Evolutionary conservation across 768 basidiomycete species (phyloP), one percentile per base, ranked within the genome.

Genomic region (Rhizopogon sp.): DNA sequence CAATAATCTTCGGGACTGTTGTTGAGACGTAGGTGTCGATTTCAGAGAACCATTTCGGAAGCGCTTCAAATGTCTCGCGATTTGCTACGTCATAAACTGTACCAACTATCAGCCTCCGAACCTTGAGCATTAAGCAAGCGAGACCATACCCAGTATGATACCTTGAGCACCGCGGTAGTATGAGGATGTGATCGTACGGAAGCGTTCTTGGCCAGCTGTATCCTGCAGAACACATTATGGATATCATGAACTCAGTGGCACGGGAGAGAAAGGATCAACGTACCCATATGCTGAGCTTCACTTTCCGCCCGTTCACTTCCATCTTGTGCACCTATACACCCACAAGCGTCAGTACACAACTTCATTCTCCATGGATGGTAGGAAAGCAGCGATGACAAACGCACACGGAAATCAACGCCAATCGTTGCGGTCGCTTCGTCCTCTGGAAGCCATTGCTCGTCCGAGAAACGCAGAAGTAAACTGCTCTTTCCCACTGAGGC

Each of bases 241-340:
- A 43, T 10, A n/a, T 20, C 20, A 50, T 33, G 11, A 35, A 14
- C 22, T n/a, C 29, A 39, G 43, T 17, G 42, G 41, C 20, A 37
- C 6, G 16, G 5, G 39, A 28, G n/a, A 43, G 35, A 51, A 51
- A 22, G 16, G 22, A n/a, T 17, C 20, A 1, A 39, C 25, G 22
- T 62, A 96, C 95, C 97, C 97, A 99, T 70, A 98, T 96, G 54
- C 90, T 93, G 16, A 99, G 76, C 73, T 98, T 98, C 60, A 92
- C 88, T 64, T 82, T 90, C 77, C 81, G 86, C 54, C 88, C 85
- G 51, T 84, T 83, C 47, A 91, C 78, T 22, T 88, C 84, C 90
- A 93, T 90, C 77, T 89, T 92, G 69, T 91, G 90, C 28, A 92
- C 87, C 90, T 89, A 54, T 17, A 56, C 35, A 25, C 13, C 50